Percentiles rank a stretch among this genome's conserved stretches.
phyloP scores from a whole-genome alignment of 139 green algal species.

The Chlamydomonas asymmetrica region DNA sequence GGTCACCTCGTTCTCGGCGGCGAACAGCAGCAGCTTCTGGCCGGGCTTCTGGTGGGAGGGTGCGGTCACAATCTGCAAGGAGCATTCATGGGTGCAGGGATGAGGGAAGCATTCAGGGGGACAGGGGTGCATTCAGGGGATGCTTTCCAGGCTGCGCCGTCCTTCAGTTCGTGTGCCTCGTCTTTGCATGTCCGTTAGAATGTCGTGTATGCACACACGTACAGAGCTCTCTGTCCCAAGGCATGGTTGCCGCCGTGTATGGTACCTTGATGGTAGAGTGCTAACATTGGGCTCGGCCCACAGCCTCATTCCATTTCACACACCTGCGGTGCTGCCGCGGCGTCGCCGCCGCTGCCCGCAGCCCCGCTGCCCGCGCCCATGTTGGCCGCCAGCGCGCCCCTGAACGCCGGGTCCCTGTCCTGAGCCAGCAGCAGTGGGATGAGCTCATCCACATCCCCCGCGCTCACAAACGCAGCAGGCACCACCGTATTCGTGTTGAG shows the following conservation, averaged over 20 bases:
- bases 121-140: too few species aligned
- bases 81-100: too few species aligned
- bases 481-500: background rate
- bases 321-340: background rate
- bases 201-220: too few species aligned
- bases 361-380: background rate
- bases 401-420: slow-evolving; percentile 35
- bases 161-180: background rate
- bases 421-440: slow-evolving; percentile 41
- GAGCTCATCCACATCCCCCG: slow-evolving; percentile 28
- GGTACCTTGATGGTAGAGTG: background rate
- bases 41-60: slow-evolving; percentile 9
- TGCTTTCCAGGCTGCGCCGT: background rate
- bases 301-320: background rate
- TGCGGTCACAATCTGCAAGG: background rate
- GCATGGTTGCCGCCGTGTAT: background rate
- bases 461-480: background rate
- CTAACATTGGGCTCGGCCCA: background rate
- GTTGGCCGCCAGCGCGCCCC: slow-evolving; percentile 15
- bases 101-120: too few species aligned
- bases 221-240: background rate
- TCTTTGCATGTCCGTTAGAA: too few species aligned
- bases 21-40: slow-evolving; percentile 29
- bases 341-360: background rate
- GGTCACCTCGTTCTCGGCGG: slow-evolving; percentile 32